A percentile compares a stretch with the other conserved stretches of the same genome.
Conservation (phyloP, 2,329 filamentous ascomycete genomes). For the Magnaporthales sp. region DNA sequence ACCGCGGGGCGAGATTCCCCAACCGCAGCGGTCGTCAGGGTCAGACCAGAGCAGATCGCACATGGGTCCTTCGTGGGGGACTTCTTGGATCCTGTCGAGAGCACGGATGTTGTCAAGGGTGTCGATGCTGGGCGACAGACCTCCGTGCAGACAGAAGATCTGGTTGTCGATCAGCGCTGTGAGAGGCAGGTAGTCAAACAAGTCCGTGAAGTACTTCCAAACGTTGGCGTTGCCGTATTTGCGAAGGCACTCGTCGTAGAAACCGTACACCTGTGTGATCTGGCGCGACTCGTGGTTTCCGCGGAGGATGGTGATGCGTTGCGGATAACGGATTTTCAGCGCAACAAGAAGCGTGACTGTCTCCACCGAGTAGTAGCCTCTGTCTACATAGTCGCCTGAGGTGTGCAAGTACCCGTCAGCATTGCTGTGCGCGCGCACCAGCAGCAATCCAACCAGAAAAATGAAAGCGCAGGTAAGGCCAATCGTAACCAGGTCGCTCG, state of each 20-base stretch:
- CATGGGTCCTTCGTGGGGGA: constrained; percentile 96
- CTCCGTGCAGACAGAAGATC: constrained; percentile 97
- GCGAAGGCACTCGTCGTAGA: constrained; percentile 97
- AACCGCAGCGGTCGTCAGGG: constrained; percentile 91
- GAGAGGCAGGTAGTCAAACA: constrained; percentile 96
- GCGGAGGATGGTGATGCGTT: constrained; percentile 95
- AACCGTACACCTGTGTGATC: constrained; percentile 98
- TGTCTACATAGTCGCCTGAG: constrained; percentile 94
- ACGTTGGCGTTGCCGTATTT: constrained; percentile 99
- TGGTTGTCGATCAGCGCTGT: constrained; percentile 98
- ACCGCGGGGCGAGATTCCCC: constrained; percentile 91
- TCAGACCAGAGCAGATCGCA: constrained; percentile 98
- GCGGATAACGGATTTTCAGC: constrained; percentile 95
- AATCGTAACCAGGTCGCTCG: constrained; percentile 1
- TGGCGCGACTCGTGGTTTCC: constrained; percentile 98
- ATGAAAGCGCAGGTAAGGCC: background rate
- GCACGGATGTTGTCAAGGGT: constrained; percentile 93
- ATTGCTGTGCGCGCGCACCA: background rate
- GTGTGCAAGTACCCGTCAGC: constrained; percentile 2
- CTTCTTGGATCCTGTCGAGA: constrained; percentile 94
- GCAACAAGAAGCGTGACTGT: constrained; percentile 93
- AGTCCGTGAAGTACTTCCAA: constrained; percentile 98
- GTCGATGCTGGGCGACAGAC: constrained; percentile 90
- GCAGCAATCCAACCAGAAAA: background rate
- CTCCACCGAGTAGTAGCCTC: constrained; percentile 98